These are phyloP conservation scores for Colletotrichum graminicola DNA, from an alignment of 2,329 filamentous ascomycete species.

Conservation along the genomic window DNA sequence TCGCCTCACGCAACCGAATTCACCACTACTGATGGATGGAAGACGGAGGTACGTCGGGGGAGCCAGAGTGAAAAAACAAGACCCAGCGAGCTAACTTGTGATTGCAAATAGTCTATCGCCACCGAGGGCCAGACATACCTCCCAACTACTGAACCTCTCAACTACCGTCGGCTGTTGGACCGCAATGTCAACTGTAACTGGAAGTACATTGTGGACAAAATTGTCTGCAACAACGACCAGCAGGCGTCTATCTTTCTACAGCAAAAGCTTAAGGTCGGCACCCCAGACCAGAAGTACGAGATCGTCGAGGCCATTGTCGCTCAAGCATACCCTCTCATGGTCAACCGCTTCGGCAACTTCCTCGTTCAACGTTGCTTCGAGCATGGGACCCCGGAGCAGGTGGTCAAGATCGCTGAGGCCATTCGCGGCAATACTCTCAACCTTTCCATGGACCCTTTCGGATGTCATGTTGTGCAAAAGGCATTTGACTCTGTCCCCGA, in stretches of 20 bases:
- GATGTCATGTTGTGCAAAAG: constrained; percentile 98
- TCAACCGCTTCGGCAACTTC: constrained; percentile 99
- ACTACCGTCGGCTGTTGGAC: constrained; percentile 94
- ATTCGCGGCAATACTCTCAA: constrained; percentile 95
- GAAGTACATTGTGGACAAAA: constrained; percentile 99
- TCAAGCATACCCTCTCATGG: constrained; percentile 95
- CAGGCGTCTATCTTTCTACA: constrained; percentile 99
- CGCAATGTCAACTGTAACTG: constrained; percentile 98
- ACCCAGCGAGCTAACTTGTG: constrained; percentile 29
- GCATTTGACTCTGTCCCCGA: constrained; percentile 98
- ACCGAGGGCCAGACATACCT: constrained; percentile 81
- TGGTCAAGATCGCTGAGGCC: constrained; percentile 92
- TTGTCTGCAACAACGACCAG: constrained; percentile 98
- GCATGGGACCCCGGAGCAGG: constrained; percentile 93
- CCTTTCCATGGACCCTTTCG: constrained; percentile 98
- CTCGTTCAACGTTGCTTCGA: constrained; percentile 99
- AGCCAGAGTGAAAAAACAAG: constrained; percentile 2
- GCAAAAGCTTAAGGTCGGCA: constrained; percentile 98
- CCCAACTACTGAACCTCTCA: constrained; percentile 89
- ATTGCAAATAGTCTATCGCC: constrained; percentile 57
- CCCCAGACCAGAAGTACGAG: constrained; percentile 93
- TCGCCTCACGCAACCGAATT: constrained; percentile 83
- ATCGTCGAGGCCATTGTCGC: constrained; percentile 97
- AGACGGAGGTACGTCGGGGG: constrained; percentile 62
- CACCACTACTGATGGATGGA: constrained; percentile 69